Base-by-base conservation (phyloP, 208 protist genomes). In the Leishmania braziliensis region DNA sequence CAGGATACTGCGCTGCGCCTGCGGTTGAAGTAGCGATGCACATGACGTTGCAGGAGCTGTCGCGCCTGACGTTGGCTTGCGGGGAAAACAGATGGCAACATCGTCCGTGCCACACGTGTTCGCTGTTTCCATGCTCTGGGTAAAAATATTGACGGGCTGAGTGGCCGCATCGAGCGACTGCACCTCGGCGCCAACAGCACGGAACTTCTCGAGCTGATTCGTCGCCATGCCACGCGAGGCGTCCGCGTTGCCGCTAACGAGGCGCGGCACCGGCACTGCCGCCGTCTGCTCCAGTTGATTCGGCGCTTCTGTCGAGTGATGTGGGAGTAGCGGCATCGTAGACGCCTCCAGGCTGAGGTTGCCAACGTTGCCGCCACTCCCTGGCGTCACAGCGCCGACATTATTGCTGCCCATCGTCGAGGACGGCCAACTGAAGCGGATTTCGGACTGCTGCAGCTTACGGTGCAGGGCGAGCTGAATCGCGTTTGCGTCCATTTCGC, bases 381-480 rank as follows among this genome's bases (percentile, higher is more conserved):
- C 5, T 69, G 50, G 33, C 12, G 63, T n/a, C 23, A 60, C 20
- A 58, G 43, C 63, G 48, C 66, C 20, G 53, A 76, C 46, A 29
- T 62, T 79, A 56, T 14, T 73, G 69, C 29, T 65, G 23, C 50
- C 43, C 39, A 33, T 77, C 20, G 14, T 62, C 20, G 65, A 56
- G 33, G 68, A n/a, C 16, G 84, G 75, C 2, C 78, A 20, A 70
- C 75, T 83, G 70, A 73, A 78, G 56, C 65, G 82, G 51, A 81
- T 82, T 46, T 80, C 72, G 26, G 73, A 62, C 3, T 82, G 80
- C 58, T 75, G 68, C 70, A 96, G 86, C 58, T 89, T 88, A n/a
- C 86, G 76, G 83, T 96, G 91, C 77, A 96, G 85, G 20, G 77
- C 76, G 18, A 89, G 84, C 85, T 96, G 93, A 10, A 95, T 80